Evolutionary conservation across 495 filamentous ascomycete species (phyloP), one percentile per base, ranked within the genome.

Genomic region (Chaetomium tenue): DNA sequence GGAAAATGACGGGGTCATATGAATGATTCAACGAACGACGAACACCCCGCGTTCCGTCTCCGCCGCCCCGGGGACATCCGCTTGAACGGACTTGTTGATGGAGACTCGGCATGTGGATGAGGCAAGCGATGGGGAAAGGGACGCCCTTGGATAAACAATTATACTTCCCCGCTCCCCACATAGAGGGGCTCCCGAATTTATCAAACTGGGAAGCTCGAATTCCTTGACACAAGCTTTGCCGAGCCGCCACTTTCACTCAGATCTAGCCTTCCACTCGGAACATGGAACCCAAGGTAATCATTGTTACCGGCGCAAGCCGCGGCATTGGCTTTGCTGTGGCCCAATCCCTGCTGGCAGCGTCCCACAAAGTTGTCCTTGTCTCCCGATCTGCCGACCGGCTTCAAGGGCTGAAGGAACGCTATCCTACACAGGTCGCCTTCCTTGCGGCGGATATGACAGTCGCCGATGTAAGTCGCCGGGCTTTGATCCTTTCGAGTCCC

Each of bases 291-390:
- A 89, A 89, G 74, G 84, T 82, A 22, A 80, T 89, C 66, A 81
- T 92, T 51, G 81, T 92, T 33, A 91, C 89, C 5, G 90, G 90
- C 18, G 75, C 85, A 18, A 88, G 86, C 61, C 83, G 85, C 16
- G 93, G 94, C 42, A 89, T 98, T 65, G 94, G 94, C 54, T 84
- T 89, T 25, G 91, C 91, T 12, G 84, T 93, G 28, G 83, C 89
- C 33, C 80, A 89, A 66, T 83, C 86, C 69, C 84, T 98, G 40
- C 84, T 97, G 58, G 66, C 79, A n/a, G 73, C 82, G 12, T 78
- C 79, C 0, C 86, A 91, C 78, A 90, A 89, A 53, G 81, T 96
- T 22, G 84, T 97, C 47, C 78, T 91, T 6, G 79, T 93, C 33
- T 89, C 94, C 16, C 87, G 94, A 62, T 90, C 83, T 65, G 73